Conservation (phyloP, 257 asterid species). For the Hygrophila difformis region DNA sequence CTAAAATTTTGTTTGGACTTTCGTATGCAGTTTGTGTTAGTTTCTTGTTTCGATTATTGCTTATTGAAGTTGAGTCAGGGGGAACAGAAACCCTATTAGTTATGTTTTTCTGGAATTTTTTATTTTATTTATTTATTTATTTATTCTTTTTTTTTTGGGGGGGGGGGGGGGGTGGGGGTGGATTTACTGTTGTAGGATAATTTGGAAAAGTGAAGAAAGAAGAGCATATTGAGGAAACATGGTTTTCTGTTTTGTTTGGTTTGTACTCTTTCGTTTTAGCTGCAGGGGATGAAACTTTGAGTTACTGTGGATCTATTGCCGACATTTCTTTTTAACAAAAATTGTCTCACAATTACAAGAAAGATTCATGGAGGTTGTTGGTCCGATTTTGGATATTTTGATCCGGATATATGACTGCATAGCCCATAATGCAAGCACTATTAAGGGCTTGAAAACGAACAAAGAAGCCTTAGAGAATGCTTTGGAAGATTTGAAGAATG, state of each 20-base stretch:
- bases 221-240: background rate
- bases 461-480: conserved; percentile 9
- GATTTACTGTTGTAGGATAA: too few species aligned
- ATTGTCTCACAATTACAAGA: background rate
- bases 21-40: too few species aligned
- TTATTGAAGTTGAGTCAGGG: too few species aligned
- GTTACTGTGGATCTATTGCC: background rate
- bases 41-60: too few species aligned
- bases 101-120: too few species aligned
- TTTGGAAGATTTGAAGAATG: conserved; percentile 9
- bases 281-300: background rate
- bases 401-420: conserved; percentile 16
- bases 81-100: too few species aligned
- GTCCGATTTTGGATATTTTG: conserved; percentile 16
- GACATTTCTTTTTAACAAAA: background rate
- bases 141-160: too few species aligned
- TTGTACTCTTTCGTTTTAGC: background rate
- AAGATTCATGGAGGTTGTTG: conserved; percentile 12
- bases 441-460: conserved; percentile 1
- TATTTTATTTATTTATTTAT: too few species aligned
- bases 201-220: too few species aligned
- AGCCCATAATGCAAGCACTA: conserved; percentile 5
- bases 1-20: too few species aligned
- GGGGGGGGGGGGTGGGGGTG: too few species aligned
- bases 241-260: background rate